These are phyloP conservation scores for Oryza meridionalis DNA, from an alignment of 176 grass and related monocot species.

Conservation along the genomic window DNA sequence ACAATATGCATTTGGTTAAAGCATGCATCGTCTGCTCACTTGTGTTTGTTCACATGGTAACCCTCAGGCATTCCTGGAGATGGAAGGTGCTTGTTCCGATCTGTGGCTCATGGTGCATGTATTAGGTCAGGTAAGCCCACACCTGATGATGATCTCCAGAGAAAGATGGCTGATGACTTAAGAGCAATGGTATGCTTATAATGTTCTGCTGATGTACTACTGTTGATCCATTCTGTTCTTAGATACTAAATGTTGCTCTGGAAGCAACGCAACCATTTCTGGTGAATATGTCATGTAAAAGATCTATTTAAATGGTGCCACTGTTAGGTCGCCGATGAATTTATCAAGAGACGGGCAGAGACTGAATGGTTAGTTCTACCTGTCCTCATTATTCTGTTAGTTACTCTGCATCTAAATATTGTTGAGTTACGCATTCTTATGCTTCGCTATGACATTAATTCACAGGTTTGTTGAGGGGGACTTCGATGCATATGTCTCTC, in stretches of 20 bases:
- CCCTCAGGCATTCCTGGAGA: conserved; percentile 68
- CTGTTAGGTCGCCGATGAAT: conserved; percentile 73
- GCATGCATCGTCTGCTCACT: not conserved
- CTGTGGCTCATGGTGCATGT: conserved; percentile 64
- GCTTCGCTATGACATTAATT: not conserved
- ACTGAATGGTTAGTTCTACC: conserved; percentile 63
- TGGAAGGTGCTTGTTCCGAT: conserved; percentile 74
- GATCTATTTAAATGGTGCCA: not conserved
- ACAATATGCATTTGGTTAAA: not conserved
- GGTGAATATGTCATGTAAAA: not conserved
- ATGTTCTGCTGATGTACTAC: not conserved
- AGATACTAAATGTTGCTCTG: not conserved
- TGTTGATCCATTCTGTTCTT: not conserved
- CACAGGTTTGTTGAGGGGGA: conserved; percentile 77
- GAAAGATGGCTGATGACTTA: conserved; percentile 70
- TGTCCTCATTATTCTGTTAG: not conserved
- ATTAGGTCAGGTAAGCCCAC: conserved; percentile 51
- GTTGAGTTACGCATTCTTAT: conserved; percentile 23
- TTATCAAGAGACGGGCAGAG: conserved; percentile 62
- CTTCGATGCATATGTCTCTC: conserved; percentile 71
- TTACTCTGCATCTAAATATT: not conserved
- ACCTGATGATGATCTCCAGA: conserved; percentile 59
- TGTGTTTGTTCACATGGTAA: conserved; percentile 31
- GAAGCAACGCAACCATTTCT: not conserved
- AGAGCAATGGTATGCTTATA: conserved; percentile 48